Base-by-base conservation (phyloP, 495 filamentous ascomycete genomes). In the Astrothelium subdiscretum region DNA sequence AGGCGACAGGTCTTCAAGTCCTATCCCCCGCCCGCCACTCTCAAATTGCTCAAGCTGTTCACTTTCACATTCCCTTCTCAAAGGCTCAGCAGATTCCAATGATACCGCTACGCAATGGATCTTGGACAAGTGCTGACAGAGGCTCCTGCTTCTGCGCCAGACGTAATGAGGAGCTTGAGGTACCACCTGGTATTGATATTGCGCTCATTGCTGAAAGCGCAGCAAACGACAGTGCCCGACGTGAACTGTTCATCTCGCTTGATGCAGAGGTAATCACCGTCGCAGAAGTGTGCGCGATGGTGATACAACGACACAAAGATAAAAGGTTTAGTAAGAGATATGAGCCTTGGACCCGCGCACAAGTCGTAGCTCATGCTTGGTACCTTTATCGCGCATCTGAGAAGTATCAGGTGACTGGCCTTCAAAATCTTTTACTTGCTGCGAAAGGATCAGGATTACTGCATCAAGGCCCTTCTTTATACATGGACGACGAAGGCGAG, bases 151-250 rank as follows among this genome's bases (percentile, higher is more conserved):
- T 22, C 27, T 63, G 59, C 31, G 26, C 61, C n/a, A 27, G 35
- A 2, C 22, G 15, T 35, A 42, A 43, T 12, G n/a, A 38, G 27
- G 38, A 31, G 24, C 32, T 59, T 2, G 11, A 24, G 20, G 42
- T 63, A 20, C 61, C 61, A 0, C 20, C 18, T 24, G 61, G 61
- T 0, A 63, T 63, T 32, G 32, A 59, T 27, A 27, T 63, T 5
- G 10, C 48, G 3, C 22, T 63, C 29, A 58, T 63, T 1, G 61
- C 12, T 18, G 15, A 13, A 13, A n/a, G 13, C 3, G 52, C 61
- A 13, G 27, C 54, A 2, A 6, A 20, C 6, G 52, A 63, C 32
- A 4, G 6, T 20, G n/a, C n/a, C 13, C 13, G 35, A 38, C 35
- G 8, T 38, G 35, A 38, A 6, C 15, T 38, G 8, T 38, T 8